These are phyloP conservation scores for Umbelopsis vinacea DNA, from an alignment of 192 early-diverging fungal genomes.

Conservation along the genomic window DNA sequence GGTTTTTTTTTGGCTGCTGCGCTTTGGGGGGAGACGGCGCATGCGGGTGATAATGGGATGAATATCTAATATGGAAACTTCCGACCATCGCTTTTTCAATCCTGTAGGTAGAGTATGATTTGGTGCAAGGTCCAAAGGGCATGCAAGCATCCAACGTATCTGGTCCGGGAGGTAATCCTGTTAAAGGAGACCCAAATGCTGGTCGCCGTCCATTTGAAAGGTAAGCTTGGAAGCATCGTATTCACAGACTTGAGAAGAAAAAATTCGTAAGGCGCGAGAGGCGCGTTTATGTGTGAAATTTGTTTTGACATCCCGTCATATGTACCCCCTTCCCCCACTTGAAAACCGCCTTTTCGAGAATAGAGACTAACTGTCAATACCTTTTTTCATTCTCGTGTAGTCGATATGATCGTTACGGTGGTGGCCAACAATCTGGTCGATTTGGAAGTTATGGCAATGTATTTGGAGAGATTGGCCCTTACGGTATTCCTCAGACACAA, in stretches of 20 bases:
- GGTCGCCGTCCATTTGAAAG: conserved; percentile 18
- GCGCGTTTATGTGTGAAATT: not conserved
- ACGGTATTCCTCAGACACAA: conserved; percentile 8
- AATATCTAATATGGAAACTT: conserved; percentile 16
- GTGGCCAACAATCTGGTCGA: conserved; percentile 9
- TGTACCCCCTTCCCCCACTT: not conserved
- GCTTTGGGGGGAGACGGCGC: conserved; percentile 4
- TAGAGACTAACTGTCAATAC: conserved; percentile 6
- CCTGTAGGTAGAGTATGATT: conserved; percentile 70
- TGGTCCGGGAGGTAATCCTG: conserved; percentile 69
- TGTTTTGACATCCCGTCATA: not conserved
- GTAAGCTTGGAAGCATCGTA: not conserved
- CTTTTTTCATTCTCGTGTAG: not conserved
- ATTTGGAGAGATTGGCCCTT: conserved; percentile 11
- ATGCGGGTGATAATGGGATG: not conserved
- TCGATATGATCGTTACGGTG: conserved; percentile 18
- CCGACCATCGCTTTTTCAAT: conserved; percentile 16
- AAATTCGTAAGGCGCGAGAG: not conserved
- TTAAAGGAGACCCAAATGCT: conserved; percentile 77
- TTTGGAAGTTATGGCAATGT: conserved; percentile 20
- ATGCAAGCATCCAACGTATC: conserved; percentile 83
- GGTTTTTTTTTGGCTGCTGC: not conserved
- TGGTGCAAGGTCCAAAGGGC: conserved; percentile 78
- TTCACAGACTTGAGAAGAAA: not conserved
- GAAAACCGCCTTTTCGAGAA: conserved; percentile 2